These are phyloP conservation scores for Myxozyma neglecta DNA, from an alignment of 805 yeast species.

Conservation along the genomic window DNA sequence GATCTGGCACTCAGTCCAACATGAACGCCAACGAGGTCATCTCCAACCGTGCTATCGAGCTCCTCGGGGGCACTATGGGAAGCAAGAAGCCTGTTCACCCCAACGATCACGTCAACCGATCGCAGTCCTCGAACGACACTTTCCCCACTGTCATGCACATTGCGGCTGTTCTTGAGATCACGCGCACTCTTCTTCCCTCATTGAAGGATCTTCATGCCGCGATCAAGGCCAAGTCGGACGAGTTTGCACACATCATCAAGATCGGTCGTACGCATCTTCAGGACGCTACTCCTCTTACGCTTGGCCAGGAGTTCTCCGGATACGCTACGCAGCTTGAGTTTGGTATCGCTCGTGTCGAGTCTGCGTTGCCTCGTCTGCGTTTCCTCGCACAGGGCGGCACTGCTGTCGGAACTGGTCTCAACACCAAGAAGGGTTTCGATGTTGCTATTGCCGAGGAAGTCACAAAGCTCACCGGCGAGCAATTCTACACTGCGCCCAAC, in stretches of 20 bases:
- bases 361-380: constrained; percentile 69
- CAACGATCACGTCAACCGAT: constrained; percentile 97
- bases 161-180: constrained; percentile 92
- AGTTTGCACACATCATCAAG: constrained; percentile 86
- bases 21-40: constrained; percentile 99
- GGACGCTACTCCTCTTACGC: constrained; percentile 96
- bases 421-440: constrained; percentile 89
- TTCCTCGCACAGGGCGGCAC: constrained; percentile 98
- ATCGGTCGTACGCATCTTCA: constrained; percentile 99
- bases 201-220: constrained; percentile 74
- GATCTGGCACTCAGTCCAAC: constrained; percentile 97
- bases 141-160: constrained; percentile 99
- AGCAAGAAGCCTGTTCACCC: constrained; percentile 96
- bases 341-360: constrained; percentile 85
- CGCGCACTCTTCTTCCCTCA: constrained; percentile 73
- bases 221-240: constrained; percentile 73
- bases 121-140: constrained; percentile 98
- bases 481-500: constrained; percentile 94
- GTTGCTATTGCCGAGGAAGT: constrained; percentile 84
- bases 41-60: constrained; percentile 95
- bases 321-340: constrained; percentile 90
- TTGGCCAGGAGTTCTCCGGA: constrained; percentile 98
- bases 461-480: constrained; percentile 79
- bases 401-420: constrained; percentile 98
- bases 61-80: constrained; percentile 89